Evolutionary conservation across 2,329 filamentous ascomycete species (phyloP), one percentile per base, ranked within the genome.

Genomic region (Phialophora macrospora): DNA sequence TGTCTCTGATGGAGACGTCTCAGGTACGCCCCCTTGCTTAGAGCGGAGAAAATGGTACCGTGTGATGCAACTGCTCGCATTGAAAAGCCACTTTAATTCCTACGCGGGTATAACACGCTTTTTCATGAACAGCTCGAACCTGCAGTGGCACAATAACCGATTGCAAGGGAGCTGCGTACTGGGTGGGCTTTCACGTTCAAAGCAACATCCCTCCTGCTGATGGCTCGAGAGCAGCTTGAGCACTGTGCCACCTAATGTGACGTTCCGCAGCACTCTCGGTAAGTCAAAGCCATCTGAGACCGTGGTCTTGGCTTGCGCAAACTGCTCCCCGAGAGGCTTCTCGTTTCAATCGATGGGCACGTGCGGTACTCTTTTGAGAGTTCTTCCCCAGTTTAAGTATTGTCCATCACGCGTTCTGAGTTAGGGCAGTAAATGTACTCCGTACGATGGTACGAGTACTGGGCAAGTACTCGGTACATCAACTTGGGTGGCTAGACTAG

Each of bases 231-330:
- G 38, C 38, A 44, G n/a, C 38, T 44, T 44, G 38, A n/a, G 8
- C 38, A n/a, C 20, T 28, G 48, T 51, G 9, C 48, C 48, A 51
- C 48, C 48, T 12, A 51, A 51, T 51, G 48, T 20, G 20, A 51
- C 48, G 9, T 51, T 28, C 24, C 24, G 48, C 48, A 51, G 48
- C 48, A 51, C 20, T 51, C 26, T 51, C 24, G 48, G 48, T 44
- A 51, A 26, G 48, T 28, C 9, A 28, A 26, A 51, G 24, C 22
- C 48, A 26, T 26, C 48, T 17, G 48, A 51, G 48, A 51, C 48
- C 22, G 48, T 51, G 8, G 48, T 24, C 48, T 51, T 51, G 48
- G 48, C 48, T 51, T 26, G 22, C 20, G 48, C 48, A 51, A 51
- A 28, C 48, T 51, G 48, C 24, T 12, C 9, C 2, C 17, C 17